Conservation (phyloP, 805 yeast genomes). For the Starmerella potacharoeniae region DNA sequence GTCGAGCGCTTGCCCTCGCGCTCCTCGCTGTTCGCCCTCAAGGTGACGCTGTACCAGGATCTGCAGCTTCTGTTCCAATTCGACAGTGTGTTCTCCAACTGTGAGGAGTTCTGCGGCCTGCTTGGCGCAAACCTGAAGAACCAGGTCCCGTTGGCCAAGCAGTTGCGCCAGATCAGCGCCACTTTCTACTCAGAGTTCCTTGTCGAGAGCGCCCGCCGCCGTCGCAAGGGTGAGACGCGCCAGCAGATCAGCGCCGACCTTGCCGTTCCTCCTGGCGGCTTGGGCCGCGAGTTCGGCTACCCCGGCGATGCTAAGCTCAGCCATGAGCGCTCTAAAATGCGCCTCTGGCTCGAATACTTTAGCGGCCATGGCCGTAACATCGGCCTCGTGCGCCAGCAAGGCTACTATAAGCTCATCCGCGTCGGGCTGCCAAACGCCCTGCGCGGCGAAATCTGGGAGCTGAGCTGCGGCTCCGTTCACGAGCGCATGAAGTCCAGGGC, state of each 20-base stretch:
- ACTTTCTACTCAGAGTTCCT: constrained; percentile 79
- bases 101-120: constrained; percentile 67
- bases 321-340: constrained; percentile 74
- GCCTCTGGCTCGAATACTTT: constrained; percentile 88
- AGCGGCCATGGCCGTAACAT: constrained; percentile 74
- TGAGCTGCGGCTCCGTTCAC: constrained; percentile 76
- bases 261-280: constrained; percentile 61
- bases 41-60: constrained; percentile 58
- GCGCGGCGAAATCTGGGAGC: constrained; percentile 95
- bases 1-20: constrained; percentile 77
- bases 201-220: constrained; percentile 34
- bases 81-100: constrained; percentile 64
- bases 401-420: constrained; percentile 70
- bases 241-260: constrained; percentile 14
- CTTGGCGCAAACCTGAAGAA: constrained; percentile 51
- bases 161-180: constrained; percentile 45
- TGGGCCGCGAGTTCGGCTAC: constrained; percentile 72
- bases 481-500: constrained; percentile 50
- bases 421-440: constrained; percentile 91
- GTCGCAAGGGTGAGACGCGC: constrained; percentile 32
- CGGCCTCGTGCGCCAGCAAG: constrained; percentile 58
- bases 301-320: constrained; percentile 78
- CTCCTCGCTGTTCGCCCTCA: constrained; percentile 65
- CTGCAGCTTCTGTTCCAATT: constrained; percentile 55
- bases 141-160: constrained; percentile 51